phyloP scores from a whole-genome alignment of 1,284 basidiomycete genomes.

The Megacollybia platyphylla region DNA sequence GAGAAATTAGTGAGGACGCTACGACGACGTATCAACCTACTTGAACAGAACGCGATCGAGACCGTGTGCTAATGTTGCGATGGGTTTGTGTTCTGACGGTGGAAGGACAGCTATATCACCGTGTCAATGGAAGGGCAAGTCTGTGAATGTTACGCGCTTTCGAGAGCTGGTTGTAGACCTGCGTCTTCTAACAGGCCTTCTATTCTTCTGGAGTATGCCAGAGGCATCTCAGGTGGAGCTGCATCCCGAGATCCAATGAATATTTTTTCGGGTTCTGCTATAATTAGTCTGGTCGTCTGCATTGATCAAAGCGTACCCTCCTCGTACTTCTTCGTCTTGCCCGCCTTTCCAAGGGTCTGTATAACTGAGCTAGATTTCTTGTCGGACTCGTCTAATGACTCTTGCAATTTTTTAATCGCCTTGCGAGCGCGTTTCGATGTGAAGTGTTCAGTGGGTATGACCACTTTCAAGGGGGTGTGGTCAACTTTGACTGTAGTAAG shows the following conservation, averaged over 20 bases:
- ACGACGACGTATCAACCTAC: slow-evolving; percentile 26
- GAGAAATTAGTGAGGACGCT: slow-evolving; percentile 1
- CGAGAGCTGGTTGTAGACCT: neutral
- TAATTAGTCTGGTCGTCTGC: no score
- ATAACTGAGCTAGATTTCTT: neutral
- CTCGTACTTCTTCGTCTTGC: no score
- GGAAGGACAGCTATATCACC: slow-evolving; percentile 32
- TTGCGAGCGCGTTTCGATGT: neutral
- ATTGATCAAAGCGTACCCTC: no score
- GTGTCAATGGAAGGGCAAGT: neutral
- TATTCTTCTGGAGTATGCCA: slow-evolving; percentile 2
- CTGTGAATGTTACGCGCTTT: neutral
- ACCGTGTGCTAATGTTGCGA: slow-evolving; percentile 67
- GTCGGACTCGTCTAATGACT: neutral
- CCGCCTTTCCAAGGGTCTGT: no score
- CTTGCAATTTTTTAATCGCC: neutral
- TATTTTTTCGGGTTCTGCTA: no score
- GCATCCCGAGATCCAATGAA: neutral
- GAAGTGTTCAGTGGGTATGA: neutral
- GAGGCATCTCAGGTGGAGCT: neutral
- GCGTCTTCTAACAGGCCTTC: slow-evolving; percentile 7
- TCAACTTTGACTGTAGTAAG: no score
- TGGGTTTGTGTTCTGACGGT: slow-evolving; percentile 33
- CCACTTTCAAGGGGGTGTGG: neutral
- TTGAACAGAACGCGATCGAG: slow-evolving; percentile 81